Evolutionary conservation across 2,329 filamentous ascomycete genomes (phyloP), one percentile per base, ranked within the genome.

Genomic region (Exophiala dermatitidis): DNA sequence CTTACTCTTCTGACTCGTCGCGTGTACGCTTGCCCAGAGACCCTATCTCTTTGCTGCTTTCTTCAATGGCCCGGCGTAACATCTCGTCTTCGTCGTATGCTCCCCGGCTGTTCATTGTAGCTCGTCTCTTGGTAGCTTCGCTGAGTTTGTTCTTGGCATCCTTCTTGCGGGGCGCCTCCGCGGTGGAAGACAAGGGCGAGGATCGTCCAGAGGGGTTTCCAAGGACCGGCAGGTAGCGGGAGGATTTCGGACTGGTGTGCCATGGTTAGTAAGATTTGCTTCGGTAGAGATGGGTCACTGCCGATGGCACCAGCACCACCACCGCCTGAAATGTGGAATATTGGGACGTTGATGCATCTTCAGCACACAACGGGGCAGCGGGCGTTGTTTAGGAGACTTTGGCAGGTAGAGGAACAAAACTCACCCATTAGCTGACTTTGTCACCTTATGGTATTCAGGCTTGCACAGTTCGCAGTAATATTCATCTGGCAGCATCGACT

Each of bases 381-480:
- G 19, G 19, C 19, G 19, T 19, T 19, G 19, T 19, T 19, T 19
- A 19, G 19, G 12, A 41, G 12, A 44, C 26, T 5, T 5, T 12
- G 8, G 32, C 12, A 46, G 12, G 28, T 28, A 5, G 43, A 46
- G 48, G 32, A 32, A 33, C 28, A 50, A 34, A 32, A 75, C 88
- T 76, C 79, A 97, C 93, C 90, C 90, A 76, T 90, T 93, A 63
- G 79, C 77, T 61, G 88, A 87, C 50, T 78, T 82, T 64, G 83
- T 84, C 60, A 95, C 84, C 67, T 84, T 89, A 76, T 98, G 93
- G 48, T 95, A 78, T 68, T 95, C 90, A 67, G 90, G 90, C 61
- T 87, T 84, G 72, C 93, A 98, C 69, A 89, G 81, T 73, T 98
- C 93, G 72, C 93, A 98, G 68, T 93, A 98, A 74, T 98, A 98